These are phyloP conservation scores for Sphaerosporella brunnea DNA, from an alignment of 495 filamentous ascomycete genomes.

Conservation along the genomic window DNA sequence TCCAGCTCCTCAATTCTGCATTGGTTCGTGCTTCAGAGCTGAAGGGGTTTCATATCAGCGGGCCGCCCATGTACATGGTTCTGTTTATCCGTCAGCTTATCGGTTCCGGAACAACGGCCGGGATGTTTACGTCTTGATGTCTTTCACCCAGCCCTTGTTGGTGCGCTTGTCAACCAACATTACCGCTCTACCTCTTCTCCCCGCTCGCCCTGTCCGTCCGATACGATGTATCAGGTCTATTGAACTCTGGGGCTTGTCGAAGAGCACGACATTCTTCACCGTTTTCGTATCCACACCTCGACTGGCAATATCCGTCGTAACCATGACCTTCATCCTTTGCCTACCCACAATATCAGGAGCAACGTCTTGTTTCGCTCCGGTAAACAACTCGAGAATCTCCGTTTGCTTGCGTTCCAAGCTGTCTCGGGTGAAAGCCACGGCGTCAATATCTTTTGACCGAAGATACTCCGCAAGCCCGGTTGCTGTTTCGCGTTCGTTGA, in stretches of 20 bases:
- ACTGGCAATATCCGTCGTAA: slow-evolving; percentile 82
- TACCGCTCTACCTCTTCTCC: slow-evolving; percentile 68
- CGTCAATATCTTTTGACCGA: slow-evolving; percentile 67
- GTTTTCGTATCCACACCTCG: slow-evolving; percentile 89
- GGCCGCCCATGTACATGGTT: slow-evolving; percentile 5
- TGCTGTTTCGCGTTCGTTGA: slow-evolving; percentile 88
- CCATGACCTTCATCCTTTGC: slow-evolving; percentile 70
- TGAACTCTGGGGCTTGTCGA: slow-evolving; percentile 87
- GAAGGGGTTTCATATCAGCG: slow-evolving; percentile 3
- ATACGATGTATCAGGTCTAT: slow-evolving; percentile 95
- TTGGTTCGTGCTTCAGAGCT: no score
- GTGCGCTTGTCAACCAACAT: slow-evolving; percentile 82
- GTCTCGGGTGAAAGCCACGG: slow-evolving; percentile 64
- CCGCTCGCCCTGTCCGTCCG: slow-evolving; percentile 82
- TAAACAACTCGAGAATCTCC: slow-evolving; percentile 63
- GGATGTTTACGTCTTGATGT: slow-evolving; percentile 28
- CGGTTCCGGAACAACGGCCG: not conserved
- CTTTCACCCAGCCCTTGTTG: slow-evolving; percentile 70
- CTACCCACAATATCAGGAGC: slow-evolving; percentile 5
- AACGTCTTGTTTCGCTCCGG: slow-evolving; percentile 26
- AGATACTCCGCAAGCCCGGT: slow-evolving; percentile 66
- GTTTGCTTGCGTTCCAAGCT: slow-evolving; percentile 51
- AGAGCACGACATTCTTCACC: slow-evolving; percentile 76
- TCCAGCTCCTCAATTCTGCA: no score
- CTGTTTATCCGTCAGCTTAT: slow-evolving; percentile 2